Percentiles rank a stretch among this genome's conserved stretches.
phyloP scores from a whole-genome alignment of 257 asterid genomes.

The Nemophila menziesii region DNA sequence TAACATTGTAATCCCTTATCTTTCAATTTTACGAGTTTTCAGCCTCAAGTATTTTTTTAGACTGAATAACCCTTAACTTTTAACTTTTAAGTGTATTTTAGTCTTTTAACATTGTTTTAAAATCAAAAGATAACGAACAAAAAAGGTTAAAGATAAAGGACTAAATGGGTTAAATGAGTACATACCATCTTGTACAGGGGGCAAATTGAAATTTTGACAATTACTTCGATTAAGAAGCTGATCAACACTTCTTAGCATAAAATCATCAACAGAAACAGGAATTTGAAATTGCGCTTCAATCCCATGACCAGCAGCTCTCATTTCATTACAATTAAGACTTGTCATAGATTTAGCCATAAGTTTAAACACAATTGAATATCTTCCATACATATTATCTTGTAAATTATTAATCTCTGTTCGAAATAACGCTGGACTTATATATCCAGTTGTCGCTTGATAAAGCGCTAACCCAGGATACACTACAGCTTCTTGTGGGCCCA shows the following conservation, averaged over 20 bases:
- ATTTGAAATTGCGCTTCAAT: conserved; percentile 90
- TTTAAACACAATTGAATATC: conserved; percentile 73
- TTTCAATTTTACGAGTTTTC: too few relatives aligned
- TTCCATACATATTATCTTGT: conserved; percentile 59
- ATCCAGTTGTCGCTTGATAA: conserved; percentile 94
- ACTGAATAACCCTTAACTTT: too few relatives aligned
- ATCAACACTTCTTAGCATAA: conserved; percentile 89
- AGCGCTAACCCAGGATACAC: conserved; percentile 89
- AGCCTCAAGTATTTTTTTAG: too few relatives aligned
- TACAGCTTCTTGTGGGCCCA: conserved; percentile 88
- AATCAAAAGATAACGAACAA: too few relatives aligned
- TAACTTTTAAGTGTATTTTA: too few relatives aligned
- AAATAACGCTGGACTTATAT: conserved; percentile 71
- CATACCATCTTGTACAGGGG: conserved; percentile 79
- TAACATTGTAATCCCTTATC: too few relatives aligned
- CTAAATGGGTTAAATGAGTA: conserved; percentile 11
- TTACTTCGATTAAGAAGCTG: conserved; percentile 60
- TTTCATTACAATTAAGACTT: conserved; percentile 81
- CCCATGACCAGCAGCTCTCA: conserved; percentile 97
- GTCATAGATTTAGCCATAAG: conserved; percentile 93
- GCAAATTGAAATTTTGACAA: conserved; percentile 45
- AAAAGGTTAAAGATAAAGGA: too few relatives aligned
- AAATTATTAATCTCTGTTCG: conserved; percentile 46
- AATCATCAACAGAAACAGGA: conserved; percentile 86
- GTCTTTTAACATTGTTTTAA: too few relatives aligned